Conservation (phyloP, 2,329 filamentous ascomycete species). For the Phialophora macrospora region DNA sequence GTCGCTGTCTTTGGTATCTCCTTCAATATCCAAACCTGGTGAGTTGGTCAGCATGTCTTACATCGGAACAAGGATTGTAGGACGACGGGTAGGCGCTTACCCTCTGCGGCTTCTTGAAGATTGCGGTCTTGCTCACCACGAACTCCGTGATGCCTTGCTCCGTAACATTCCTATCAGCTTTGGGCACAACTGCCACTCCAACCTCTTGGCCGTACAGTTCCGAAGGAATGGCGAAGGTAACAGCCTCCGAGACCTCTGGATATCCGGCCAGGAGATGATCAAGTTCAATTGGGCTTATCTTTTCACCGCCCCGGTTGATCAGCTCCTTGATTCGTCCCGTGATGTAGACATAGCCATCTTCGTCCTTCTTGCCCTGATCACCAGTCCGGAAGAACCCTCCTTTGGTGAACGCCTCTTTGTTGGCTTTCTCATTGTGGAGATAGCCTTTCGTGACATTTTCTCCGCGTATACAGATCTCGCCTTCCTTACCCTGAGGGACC, state of each 20-base stretch:
- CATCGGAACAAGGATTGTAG: neutral
- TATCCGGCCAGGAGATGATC: constrained; percentile 81
- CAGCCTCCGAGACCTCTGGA: constrained; percentile 74
- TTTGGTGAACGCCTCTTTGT: constrained; percentile 72
- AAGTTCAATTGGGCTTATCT: constrained; percentile 85
- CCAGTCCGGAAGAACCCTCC: constrained; percentile 86
- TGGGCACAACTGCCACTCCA: constrained; percentile 75
- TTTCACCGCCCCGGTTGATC: constrained; percentile 87
- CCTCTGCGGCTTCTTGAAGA: constrained; percentile 86
- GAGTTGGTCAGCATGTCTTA: constrained; percentile 2
- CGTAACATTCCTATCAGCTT: constrained; percentile 62
- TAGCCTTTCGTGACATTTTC: constrained; percentile 86
- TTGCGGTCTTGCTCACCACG: constrained; percentile 72
- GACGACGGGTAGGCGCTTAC: constrained; percentile 50
- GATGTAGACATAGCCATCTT: constrained; percentile 81
- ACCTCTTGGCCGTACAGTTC: constrained; percentile 84
- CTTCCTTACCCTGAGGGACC: constrained; percentile 71
- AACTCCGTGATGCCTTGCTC: constrained; percentile 69
- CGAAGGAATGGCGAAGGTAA: constrained; percentile 81
- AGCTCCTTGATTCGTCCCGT: constrained; percentile 93
- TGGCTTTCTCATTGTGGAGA: constrained; percentile 79
- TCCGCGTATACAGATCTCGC: constrained; percentile 81
- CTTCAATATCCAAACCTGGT: constrained; percentile 72
- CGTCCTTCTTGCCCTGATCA: constrained; percentile 80
- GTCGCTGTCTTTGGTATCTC: constrained; percentile 92